These are phyloP conservation scores for Paecilomyces sp. DNA, from an alignment of 2,329 filamentous ascomycete species.

Conservation along the genomic window DNA sequence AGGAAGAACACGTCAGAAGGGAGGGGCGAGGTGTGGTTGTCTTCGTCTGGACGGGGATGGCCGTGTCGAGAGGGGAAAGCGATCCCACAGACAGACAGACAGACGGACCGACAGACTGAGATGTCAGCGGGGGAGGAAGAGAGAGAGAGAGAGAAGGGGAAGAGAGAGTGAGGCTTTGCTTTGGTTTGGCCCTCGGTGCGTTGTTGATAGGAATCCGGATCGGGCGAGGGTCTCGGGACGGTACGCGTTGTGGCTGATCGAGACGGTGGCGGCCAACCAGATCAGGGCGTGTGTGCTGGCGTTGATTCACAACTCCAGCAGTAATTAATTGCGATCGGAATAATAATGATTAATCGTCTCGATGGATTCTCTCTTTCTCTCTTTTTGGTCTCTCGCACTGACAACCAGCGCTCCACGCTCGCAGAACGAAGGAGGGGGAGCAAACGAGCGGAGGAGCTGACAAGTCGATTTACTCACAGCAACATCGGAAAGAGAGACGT, in stretches of 20 bases:
- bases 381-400: no score
- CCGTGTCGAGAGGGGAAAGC: background rate
- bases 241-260: background rate
- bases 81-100: background rate
- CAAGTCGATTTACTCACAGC: background rate
- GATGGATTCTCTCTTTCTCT: no score
- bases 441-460: background rate
- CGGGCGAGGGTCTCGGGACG: background rate
- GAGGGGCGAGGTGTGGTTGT: background rate
- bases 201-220: background rate
- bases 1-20: background rate
- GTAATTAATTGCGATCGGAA: no score
- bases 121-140: background rate
- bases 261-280: background rate
- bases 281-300: background rate
- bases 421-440: background rate
- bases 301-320: background rate
- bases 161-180: background rate
- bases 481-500: conserved; percentile 12
- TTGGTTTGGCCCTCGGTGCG: background rate
- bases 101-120: background rate
- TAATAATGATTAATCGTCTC: no score
- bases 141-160: background rate
- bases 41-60: background rate
- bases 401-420: background rate